Percentiles rank a stretch among this genome's conserved stretches.
Evolutionary conservation across 805 yeast species (phyloP).

Genomic region (Saturnispora mendoncae): DNA sequence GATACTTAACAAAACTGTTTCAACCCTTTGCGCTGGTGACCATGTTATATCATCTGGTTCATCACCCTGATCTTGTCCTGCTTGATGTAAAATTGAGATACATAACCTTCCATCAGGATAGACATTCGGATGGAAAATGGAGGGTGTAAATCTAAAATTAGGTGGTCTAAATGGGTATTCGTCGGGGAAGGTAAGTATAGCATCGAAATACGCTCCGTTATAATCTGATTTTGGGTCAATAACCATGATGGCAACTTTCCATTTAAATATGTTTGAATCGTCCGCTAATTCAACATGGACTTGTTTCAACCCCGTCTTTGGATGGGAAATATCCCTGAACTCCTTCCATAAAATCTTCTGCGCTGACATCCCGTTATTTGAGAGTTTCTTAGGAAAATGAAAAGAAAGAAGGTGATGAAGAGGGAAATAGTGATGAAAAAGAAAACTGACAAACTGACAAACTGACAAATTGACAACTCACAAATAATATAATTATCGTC

Average conservation of each 20-base stretch:
- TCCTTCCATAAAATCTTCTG: conserved; percentile 80
- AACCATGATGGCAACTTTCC: conserved; percentile 91
- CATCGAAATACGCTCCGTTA: conserved; percentile 91
- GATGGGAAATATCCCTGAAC: conserved; percentile 87
- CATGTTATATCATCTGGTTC: conserved; percentile 93
- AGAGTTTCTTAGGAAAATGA: neutral
- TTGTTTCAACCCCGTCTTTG: conserved; percentile 52
- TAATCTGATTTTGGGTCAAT: conserved; percentile 82
- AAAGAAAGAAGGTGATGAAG: neutral
- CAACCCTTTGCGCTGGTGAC: conserved; percentile 93
- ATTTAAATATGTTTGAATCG: conserved; percentile 49
- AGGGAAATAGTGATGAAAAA: no score
- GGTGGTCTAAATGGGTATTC: conserved; percentile 95
- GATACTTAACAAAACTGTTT: conserved; percentile 83
- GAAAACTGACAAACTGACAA: no score
- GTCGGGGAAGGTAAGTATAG: conserved; percentile 84
- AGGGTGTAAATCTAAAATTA: conserved; percentile 84
- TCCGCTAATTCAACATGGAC: conserved; percentile 34
- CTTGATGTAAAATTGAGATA: conserved; percentile 85
- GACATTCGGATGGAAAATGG: conserved; percentile 93
- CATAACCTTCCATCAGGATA: conserved; percentile 91
- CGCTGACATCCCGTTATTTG: conserved; percentile 31
- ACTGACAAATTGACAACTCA: no score
- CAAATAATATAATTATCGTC: no score
- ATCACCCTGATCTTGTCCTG: conserved; percentile 80